Base-by-base conservation (phyloP, 164 flowering plant species). In the Vitis rotundifolia region DNA sequence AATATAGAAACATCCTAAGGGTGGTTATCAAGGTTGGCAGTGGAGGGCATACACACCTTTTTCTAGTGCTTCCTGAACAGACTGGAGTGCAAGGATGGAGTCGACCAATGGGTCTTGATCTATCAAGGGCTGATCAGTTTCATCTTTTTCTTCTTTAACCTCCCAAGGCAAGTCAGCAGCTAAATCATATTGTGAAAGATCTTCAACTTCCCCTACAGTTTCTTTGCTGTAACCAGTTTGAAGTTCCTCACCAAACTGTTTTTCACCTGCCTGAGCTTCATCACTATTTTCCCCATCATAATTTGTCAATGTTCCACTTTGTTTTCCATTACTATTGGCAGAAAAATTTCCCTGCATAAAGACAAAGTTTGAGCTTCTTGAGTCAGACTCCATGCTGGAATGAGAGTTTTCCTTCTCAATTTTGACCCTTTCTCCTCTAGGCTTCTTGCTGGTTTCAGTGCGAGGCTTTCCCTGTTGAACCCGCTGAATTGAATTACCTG, bases 371-470 rank as follows among this genome's bases (percentile, higher is more conserved):
- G 88, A 84, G 87, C 91, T 87, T 79, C 88, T 86, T 2, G 87
- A 82, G 76, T 92, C 95, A 79, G 97, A 90, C 72, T 89, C 97
- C 74, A 84, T 59, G 79, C 93, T 89, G 70, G 94, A 89, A 80
- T 73, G 80, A 66, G 92, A 90, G 67, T 84, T 86, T 67, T 89
- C 92, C 72, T 81, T 84, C 79, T 89, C 86, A 44, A 81, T 28
- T 73, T 78, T 81, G 71, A 79, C 71, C 81, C 74, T 71, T 71
- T 79, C 89, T 71, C 87, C 94, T 83, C 92, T 82, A 59, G 67
- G 73, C 82, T 89, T 92, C 81, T 90, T 89, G 64, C 83, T 81
- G 64, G 70, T 67, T 48, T 87, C 89, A 57, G 68, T 15, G 72
- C 71, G 70, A 37, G 72, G 76, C 75, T 80, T 83, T 31, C 80